phyloP scores from a whole-genome alignment of 257 asterid species.

The Fraxinus excelsior region DNA sequence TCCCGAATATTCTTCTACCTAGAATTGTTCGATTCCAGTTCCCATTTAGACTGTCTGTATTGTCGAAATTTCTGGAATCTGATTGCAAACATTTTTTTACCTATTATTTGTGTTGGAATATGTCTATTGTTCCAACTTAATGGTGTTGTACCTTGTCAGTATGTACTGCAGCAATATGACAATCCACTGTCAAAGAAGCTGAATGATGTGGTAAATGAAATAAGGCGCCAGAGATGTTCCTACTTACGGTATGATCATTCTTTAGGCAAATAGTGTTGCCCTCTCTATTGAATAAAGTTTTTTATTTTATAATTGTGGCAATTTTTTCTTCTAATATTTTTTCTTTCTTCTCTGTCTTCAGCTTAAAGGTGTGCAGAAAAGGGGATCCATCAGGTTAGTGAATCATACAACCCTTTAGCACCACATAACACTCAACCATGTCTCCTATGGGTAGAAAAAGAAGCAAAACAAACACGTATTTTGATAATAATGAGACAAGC shows the following conservation, averaged over 20 bases:
- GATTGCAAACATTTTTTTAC: neutral
- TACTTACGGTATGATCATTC: constrained; percentile 35
- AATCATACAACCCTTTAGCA: neutral
- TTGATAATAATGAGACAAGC: neutral
- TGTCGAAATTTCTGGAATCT: neutral
- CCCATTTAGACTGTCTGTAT: neutral
- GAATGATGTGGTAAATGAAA: constrained; percentile 17
- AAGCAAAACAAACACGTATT: neutral
- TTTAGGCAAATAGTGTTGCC: constrained; percentile 15
- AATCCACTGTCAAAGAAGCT: constrained; percentile 87
- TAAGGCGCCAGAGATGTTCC: constrained; percentile 52
- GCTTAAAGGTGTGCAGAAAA: constrained; percentile 37
- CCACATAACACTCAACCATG: neutral
- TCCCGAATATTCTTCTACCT: neutral
- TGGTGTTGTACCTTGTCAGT: constrained; percentile 42
- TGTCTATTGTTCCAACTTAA: neutral
- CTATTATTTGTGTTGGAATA: neutral
- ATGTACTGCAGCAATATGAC: constrained; percentile 78
- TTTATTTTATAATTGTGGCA: constrained; percentile 8
- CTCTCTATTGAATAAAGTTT: neutral
- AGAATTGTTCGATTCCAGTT: neutral
- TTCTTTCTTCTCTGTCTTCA: constrained; percentile 21
- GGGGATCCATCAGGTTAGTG: constrained; percentile 46
- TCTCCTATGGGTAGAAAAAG: neutral
- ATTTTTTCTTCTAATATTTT: constrained; percentile 9